Base-by-base conservation (phyloP, 2,329 filamentous ascomycete species). In the Monosporascus ibericus region DNA sequence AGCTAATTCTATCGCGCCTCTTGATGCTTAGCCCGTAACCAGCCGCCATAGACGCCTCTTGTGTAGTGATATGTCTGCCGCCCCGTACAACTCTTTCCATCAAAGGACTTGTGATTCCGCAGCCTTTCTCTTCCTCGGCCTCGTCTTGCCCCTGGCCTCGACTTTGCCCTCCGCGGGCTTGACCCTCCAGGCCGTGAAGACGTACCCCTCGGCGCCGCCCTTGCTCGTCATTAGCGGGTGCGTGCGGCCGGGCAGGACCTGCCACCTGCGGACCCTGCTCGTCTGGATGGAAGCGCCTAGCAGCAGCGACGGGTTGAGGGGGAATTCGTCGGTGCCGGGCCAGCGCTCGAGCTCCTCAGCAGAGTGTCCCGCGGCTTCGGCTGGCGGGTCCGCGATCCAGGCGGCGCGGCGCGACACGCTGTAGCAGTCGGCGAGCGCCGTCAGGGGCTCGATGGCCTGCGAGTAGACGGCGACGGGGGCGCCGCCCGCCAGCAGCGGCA, bases 211-310 rank as follows among this genome's bases (percentile, higher is more conserved):
- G 0, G 90, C 84, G 1, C 92, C 92, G 20, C 94, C 94, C 40
- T 82, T 80, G 38, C 85, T 85, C 54, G 89, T 96, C 94, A 99
- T 99, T 51, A 95, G 71, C 6, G 94, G 94, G 72, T 99, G 94
- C 49, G 94, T 97, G 50, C 94, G 77, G 1, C 90, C 89, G 0
- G 94, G 94, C 47, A 99, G 70, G 2, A 96, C 92, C 74, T 99
- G 94, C 89, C 90, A 97, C 50, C 82, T 78, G 56, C 88, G 79
- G 5, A 88, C 85, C 15, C 90, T 79, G 47, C 86, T 88, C 2
- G 86, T 94, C 72, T 97, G 92, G 50, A 99, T 76, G 14, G 80
- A 83, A 1, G 90, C 85, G 1, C 86, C 89, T 1, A 97, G 79
- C 4, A 99, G 69, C 49, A 96, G 72, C 2, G 90, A 88, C 0